Evolutionary conservation across 495 filamentous ascomycete species (phyloP).

Genomic region (Geopyxis carbonaria): DNA sequence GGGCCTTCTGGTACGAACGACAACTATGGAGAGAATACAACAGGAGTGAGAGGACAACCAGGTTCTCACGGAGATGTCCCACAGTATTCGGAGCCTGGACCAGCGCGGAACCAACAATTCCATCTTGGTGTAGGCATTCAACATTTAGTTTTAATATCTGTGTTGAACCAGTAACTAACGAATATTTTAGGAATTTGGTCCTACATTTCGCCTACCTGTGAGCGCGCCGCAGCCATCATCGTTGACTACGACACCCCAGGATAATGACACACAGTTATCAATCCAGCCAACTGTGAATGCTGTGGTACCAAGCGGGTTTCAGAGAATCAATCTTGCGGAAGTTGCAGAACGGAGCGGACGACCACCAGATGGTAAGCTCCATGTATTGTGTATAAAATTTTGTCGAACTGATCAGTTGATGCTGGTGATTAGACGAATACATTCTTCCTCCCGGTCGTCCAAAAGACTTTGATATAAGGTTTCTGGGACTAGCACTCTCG

Average conservation of each 20-base stretch:
- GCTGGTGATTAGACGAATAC: slow-evolving; percentile 3
- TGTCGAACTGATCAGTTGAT: not conserved
- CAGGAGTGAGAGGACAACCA: not conserved
- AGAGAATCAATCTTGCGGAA: slow-evolving; percentile 15
- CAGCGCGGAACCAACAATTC: no score
- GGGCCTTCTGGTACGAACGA: not conserved
- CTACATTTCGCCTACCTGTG: not conserved
- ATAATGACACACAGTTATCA: not conserved
- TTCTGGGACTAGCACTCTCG: slow-evolving; percentile 13
- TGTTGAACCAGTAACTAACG: no score
- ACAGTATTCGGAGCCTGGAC: no score
- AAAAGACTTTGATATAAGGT: slow-evolving; percentile 11
- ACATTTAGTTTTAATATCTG: no score
- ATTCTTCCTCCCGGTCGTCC: slow-evolving; percentile 12
- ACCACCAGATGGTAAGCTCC: slow-evolving; percentile 9
- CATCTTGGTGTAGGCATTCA: no score
- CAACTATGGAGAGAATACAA: not conserved
- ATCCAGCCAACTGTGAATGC: not conserved
- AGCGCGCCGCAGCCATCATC: not conserved
- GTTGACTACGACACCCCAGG: no score
- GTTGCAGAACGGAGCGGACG: slow-evolving; percentile 13
- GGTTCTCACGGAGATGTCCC: no score
- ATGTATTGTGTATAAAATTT: not conserved
- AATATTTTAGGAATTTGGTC: no score
- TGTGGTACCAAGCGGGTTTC: slow-evolving; percentile 8